Evolutionary conservation across 306 rosid species (phyloP).

Genomic region (Ceratonia siliqua): DNA sequence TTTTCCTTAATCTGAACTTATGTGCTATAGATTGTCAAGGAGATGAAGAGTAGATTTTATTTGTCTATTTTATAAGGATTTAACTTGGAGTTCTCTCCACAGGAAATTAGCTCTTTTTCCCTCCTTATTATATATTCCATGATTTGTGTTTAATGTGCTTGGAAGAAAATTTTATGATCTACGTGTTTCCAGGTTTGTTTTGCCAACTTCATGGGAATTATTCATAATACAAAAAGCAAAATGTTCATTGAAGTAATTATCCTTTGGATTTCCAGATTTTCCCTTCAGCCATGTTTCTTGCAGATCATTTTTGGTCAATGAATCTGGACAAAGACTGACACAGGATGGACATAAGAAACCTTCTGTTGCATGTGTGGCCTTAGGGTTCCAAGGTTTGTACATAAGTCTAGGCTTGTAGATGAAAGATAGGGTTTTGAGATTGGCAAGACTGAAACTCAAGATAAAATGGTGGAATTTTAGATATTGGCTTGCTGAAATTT

Average conservation of each 20-base stretch:
- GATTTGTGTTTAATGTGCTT: not conserved
- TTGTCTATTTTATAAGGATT: not conserved
- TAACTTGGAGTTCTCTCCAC: not conserved
- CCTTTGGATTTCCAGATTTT: not conserved
- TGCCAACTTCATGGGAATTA: not conserved
- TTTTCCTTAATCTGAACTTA: not conserved
- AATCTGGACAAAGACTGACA: not conserved
- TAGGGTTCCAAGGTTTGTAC: not conserved
- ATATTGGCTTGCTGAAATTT: slow-evolving; percentile 2
- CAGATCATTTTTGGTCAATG: not conserved
- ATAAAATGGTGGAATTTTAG: not conserved
- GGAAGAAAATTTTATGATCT: not conserved
- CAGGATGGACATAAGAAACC: not conserved
- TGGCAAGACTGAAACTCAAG: not conserved
- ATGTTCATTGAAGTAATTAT: not conserved
- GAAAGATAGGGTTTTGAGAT: not conserved
- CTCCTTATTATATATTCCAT: not conserved
- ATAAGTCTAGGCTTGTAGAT: not conserved
- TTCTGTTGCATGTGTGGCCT: not conserved
- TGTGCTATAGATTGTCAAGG: not conserved
- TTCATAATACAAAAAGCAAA: not conserved
- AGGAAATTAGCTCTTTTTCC: not conserved
- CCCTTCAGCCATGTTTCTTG: not conserved
- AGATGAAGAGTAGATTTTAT: not conserved
- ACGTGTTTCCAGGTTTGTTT: not conserved